A percentile compares a stretch with the other conserved stretches of the same genome.
phyloP scores from a whole-genome alignment of 73 alveolate species.

The Paramecium pentaurelia region DNA sequence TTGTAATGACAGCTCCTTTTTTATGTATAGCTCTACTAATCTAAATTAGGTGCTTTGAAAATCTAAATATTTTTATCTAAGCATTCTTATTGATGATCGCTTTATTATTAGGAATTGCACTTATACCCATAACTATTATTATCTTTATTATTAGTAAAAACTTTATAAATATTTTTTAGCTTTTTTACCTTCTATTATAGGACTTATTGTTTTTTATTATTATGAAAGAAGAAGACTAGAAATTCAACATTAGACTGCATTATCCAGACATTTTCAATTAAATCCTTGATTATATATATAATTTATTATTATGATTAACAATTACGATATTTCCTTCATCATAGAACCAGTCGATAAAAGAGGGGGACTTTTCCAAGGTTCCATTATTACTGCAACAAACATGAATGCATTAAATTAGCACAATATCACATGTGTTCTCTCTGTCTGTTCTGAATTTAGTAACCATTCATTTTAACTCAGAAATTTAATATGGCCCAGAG shows the following conservation, averaged over 20 bases:
- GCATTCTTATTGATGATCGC: not conserved
- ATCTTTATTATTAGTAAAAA: not conserved
- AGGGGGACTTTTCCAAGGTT: not conserved
- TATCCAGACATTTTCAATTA: not conserved
- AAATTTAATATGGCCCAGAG: not conserved
- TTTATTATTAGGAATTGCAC: not conserved
- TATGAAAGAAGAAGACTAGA: not conserved
- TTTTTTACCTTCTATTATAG: not conserved
- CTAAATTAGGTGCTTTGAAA: not conserved
- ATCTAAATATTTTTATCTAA: not conserved
- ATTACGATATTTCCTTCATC: not conserved
- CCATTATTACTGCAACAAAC: not conserved
- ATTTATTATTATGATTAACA: not conserved
- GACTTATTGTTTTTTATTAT: not conserved
- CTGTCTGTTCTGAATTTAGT: conserved; percentile 9
- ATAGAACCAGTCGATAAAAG: conserved; percentile 16
- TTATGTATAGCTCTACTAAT: not conserved
- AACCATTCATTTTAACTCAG: not conserved
- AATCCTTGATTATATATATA: not conserved
- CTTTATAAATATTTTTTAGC: not conserved
- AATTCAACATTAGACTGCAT: not conserved
- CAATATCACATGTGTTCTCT: not conserved
- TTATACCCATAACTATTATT: not conserved
- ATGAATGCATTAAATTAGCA: not conserved
- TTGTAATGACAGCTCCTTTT: not conserved